Base-by-base conservation (phyloP, 345 rosid species). In the Eucalyptus viminalis region DNA sequence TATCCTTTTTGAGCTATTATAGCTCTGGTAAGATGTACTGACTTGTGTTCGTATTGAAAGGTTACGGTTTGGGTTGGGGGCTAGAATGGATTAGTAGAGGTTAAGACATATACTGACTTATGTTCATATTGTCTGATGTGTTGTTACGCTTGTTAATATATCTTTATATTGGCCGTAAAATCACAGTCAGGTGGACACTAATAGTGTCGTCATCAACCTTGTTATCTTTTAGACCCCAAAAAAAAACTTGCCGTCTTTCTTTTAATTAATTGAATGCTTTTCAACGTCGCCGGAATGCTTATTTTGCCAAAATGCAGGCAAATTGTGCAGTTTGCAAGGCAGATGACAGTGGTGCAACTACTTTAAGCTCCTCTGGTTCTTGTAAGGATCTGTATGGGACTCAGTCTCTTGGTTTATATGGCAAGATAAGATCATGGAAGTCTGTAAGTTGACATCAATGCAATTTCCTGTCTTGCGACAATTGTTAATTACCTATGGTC, bases 401-500 rank as follows among this genome's bases (percentile, higher is more conserved):
- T 81, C 95, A 97, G 90, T 93, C 93, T 87, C 94, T 98, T 90
- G 99, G 99, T 80, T 80, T 98, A 90, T 94, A 92, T 92, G 99
- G 99, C 87, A 98, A 98, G 90, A 94, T 98, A 93, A 94, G 99
- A 86, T 95, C 98, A 83, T 96, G 99, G 98, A 98, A 98, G 91
- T 96, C 99, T 92, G 99, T 98, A 92, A 94, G 99, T 92, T 87
- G n/a, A 89, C 67, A 37, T 76, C 3, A 27, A 40, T 87, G 88
- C 34, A 45, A 85, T 62, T 76, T 83, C 86, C 45, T 45, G 43
- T 72, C n/a, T 88, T 29, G 83, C 86, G 15, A 83, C 60, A 67
- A 21, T 81, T 3, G 37, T 86, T 29, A 25, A 19, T 62, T 25
- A n/a, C 37, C 67, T 49, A 37, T 45, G 58, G 89, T 86, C 65